phyloP scores from a whole-genome alignment of 768 basidiomycete genomes.

The Nevesoporus exiguus region DNA sequence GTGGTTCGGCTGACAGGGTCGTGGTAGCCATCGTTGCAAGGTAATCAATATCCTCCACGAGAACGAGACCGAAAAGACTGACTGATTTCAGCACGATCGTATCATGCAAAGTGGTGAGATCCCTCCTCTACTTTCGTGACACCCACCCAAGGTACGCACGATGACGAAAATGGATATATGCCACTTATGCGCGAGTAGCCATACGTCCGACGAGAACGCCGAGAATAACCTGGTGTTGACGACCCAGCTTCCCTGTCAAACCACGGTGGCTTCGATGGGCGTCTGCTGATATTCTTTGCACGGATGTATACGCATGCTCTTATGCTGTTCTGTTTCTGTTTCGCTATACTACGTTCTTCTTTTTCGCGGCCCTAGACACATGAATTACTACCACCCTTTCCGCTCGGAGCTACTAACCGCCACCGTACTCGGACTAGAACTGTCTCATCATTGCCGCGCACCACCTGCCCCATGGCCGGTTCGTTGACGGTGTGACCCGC shows the following conservation, averaged over 20 bases:
- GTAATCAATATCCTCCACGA: neutral
- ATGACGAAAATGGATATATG: neutral
- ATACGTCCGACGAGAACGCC: neutral
- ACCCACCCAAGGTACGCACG: neutral
- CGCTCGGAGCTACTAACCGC: too few relatives aligned
- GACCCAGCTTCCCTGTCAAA: neutral
- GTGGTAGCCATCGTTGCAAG: slow-evolving; percentile 10
- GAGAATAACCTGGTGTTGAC: slow-evolving; percentile 1
- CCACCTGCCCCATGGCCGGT: too few relatives aligned
- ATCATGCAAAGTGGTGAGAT: slow-evolving; percentile 15
- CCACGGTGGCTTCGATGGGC: neutral
- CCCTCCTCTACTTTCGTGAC: slow-evolving; percentile 4
- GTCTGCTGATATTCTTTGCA: neutral
- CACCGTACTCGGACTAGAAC: too few relatives aligned
- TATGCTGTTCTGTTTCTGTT: too few relatives aligned
- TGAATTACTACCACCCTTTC: too few relatives aligned
- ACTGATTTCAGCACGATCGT: slow-evolving; percentile 11
- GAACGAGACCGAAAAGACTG: neutral
- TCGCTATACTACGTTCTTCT: too few relatives aligned
- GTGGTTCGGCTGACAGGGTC: neutral
- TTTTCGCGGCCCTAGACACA: too few relatives aligned
- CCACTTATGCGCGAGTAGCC: neutral
- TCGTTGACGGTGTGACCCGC: too few relatives aligned
- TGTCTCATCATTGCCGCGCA: too few relatives aligned
- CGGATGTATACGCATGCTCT: neutral